phyloP scores from a whole-genome alignment of 176 grass and related monocot genomes.

The Paspalum vaginatum region DNA sequence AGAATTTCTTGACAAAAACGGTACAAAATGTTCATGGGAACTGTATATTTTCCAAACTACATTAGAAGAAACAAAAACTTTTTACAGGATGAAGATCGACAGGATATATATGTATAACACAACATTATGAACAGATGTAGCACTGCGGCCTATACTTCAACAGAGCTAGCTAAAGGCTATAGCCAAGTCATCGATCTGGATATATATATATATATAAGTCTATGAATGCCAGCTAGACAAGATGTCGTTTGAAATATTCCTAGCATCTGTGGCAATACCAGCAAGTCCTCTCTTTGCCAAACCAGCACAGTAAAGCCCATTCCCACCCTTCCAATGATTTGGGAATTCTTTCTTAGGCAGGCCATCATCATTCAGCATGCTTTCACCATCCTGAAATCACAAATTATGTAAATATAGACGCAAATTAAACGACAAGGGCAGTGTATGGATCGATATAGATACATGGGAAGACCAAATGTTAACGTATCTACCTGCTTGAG shows the following conservation, averaged over 20 bases:
- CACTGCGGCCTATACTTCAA: too few relatives aligned
- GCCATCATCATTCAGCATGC: constrained; percentile 17
- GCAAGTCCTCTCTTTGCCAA: constrained; percentile 23
- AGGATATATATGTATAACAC: too few relatives aligned
- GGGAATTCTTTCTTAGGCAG: constrained; percentile 12
- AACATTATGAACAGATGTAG: too few relatives aligned
- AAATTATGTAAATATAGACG: not conserved
- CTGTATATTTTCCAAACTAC: too few relatives aligned
- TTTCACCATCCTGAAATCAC: not conserved
- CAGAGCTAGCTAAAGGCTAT: too few relatives aligned
- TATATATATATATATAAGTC: too few relatives aligned
- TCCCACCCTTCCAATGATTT: constrained; percentile 44
- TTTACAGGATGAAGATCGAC: too few relatives aligned
- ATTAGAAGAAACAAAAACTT: too few relatives aligned
- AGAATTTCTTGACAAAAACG: too few relatives aligned
- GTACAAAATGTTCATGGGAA: too few relatives aligned
- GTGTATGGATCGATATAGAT: not conserved
- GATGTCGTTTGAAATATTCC: constrained; percentile 35
- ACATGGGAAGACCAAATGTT: not conserved
- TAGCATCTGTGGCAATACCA: constrained; percentile 40
- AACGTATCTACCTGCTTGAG: constrained; percentile 41
- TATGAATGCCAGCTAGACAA: not conserved
- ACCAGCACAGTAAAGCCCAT: constrained; percentile 48
- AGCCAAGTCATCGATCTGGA: not conserved
- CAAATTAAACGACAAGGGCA: not conserved